phyloP scores from a whole-genome alignment of 2,329 filamentous ascomycete species.

The Graphium sp. region DNA sequence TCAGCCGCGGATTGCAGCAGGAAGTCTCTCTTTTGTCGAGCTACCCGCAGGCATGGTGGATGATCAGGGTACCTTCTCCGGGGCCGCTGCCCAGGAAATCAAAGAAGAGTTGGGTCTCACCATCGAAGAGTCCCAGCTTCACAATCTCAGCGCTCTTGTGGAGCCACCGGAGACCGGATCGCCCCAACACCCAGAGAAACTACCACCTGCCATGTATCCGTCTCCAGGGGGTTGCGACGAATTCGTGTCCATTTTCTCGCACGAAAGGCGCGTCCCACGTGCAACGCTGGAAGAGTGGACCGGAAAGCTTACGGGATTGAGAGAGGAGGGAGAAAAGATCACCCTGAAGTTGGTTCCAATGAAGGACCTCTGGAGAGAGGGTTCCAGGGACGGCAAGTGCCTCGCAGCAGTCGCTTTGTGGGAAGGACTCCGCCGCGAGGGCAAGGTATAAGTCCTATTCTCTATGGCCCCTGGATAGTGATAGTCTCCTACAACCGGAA shows the following conservation, averaged over 20 bases:
- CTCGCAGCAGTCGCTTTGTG: conserved; percentile 41
- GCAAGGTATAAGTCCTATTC: conserved; percentile 16
- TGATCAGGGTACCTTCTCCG: conserved; percentile 32
- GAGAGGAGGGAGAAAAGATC: conserved; percentile 43
- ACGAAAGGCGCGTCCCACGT: conserved; percentile 33
- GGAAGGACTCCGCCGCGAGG: conserved; percentile 33
- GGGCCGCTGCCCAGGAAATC: conserved; percentile 42
- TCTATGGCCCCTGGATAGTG: conserved; percentile 5
- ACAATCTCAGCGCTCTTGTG: conserved; percentile 33
- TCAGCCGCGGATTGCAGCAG: conserved; percentile 38
- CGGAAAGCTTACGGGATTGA: conserved; percentile 38
- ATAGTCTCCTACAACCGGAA: conserved; percentile 22
- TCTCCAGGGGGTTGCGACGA: conserved; percentile 45
- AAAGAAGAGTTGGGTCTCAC: conserved; percentile 40
- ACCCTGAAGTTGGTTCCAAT: conserved; percentile 40
- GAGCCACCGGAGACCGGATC: conserved; percentile 10
- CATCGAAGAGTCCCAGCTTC: conserved; percentile 28
- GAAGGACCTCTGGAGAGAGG: conserved; percentile 39
- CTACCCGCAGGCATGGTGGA: conserved; percentile 44
- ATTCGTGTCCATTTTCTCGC: conserved; percentile 38
- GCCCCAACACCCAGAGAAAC: conserved; percentile 13
- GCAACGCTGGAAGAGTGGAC: conserved; percentile 34
- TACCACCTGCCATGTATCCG: conserved; percentile 35
- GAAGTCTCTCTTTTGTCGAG: conserved; percentile 36
- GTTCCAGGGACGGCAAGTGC: conserved; percentile 40